Evolutionary conservation across 148 eudicot genomes (phyloP), one percentile per base, ranked within the genome.

Genomic region (Rhododendron griersonianum): DNA sequence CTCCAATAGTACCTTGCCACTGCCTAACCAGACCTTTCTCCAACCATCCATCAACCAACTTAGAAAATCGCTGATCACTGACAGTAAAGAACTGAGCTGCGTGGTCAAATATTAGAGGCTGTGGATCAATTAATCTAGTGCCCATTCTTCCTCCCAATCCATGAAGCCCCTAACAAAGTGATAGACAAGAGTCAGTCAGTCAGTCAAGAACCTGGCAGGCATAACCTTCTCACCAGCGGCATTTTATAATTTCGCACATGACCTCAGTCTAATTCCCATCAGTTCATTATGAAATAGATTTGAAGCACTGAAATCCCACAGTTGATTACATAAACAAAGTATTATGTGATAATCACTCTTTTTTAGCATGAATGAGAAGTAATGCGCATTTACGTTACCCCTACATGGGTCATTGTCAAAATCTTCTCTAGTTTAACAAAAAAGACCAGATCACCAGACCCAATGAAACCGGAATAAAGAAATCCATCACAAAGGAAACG

Each of bases 71-170:
- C 15, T 93, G 91, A 86, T 96, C 98, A 83, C 92, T 90, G 41
- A 92, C 94, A 14, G 98, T 95, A 82, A 96, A 96, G 89, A 95
- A 96, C 91, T 96, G 99, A 88, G 98, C 96, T 45, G 98, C 99
- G 86, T 96, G 99, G 89, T 96, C 98, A 86, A 96, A 96, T 84
- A 91, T 88, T 82, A 91, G 89, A 67, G 89, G 85, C 87, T 95
- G 91, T 50, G 98, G 95, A 84, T 92, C 96, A 85, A 94, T 85
- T 9, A 77, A 76, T 91, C 99, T 94, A 30, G 99, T 96, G 65
- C 98, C 99, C 99, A 95, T 92, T 91, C 99, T 94, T 90, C 99
- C 99, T 88, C 99, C 99, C 88, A 96, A 89, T 33, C 99, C 99
- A 91, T 94, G 99, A 85, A 93, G 84, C 74, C 99, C 99, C 99